phyloP scores from a whole-genome alignment of 257 asterid genomes.

The Nicotiana attenuata region DNA sequence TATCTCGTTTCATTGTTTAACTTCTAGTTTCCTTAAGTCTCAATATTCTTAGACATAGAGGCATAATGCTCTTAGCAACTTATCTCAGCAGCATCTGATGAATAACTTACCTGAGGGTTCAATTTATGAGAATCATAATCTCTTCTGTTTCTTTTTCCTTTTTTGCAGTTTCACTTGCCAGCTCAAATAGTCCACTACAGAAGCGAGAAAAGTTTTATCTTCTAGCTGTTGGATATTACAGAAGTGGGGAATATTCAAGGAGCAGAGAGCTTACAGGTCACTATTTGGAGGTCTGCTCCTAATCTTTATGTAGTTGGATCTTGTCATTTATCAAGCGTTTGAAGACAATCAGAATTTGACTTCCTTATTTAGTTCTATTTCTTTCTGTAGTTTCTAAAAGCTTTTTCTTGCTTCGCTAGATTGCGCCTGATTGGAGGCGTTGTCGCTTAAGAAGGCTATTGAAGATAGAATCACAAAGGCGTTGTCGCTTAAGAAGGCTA shows the following conservation, averaged over 20 bases:
- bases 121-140: not conserved
- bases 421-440: slow-evolving; percentile 77
- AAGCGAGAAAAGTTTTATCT: slow-evolving; percentile 64
- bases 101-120: not conserved
- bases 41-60: not conserved
- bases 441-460: slow-evolving; percentile 49
- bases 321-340: not conserved
- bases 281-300: slow-evolving; percentile 52
- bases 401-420: slow-evolving; percentile 25
- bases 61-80: too few species aligned
- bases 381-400: not conserved
- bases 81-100: too few species aligned
- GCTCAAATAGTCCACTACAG: slow-evolving; percentile 42
- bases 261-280: slow-evolving; percentile 51
- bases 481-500: too few species aligned
- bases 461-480: slow-evolving; percentile 65
- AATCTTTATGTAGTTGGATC: not conserved
- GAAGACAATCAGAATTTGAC: not conserved
- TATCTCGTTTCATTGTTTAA: not conserved
- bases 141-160: not conserved
- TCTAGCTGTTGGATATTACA: slow-evolving; percentile 58
- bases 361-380: not conserved
- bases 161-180: slow-evolving; percentile 48
- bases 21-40: not conserved
- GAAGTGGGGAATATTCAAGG: slow-evolving; percentile 58